Conservation (phyloP, 345 rosid genomes). For the Hypericum androsaemum region DNA sequence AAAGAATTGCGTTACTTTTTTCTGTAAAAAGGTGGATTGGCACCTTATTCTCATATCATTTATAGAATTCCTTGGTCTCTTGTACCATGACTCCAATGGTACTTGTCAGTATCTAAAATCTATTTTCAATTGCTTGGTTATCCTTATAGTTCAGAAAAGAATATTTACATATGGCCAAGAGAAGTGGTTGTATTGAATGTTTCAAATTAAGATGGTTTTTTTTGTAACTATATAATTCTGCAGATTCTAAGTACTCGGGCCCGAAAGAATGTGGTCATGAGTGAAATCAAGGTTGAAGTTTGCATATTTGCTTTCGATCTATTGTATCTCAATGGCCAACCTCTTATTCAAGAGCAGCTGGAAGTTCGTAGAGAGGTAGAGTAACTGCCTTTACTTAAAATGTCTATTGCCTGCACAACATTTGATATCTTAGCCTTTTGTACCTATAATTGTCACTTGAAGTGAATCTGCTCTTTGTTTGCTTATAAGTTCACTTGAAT, state of each 20-base stretch:
- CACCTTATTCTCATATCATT: too few species aligned
- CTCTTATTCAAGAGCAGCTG: conserved; percentile 70
- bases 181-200: conserved; percentile 3
- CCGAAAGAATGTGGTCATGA: conserved; percentile 68
- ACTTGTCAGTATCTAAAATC: too few species aligned
- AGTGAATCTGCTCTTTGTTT: too few species aligned
- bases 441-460: too few species aligned
- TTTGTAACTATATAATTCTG: conserved; percentile 4
- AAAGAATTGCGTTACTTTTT: too few species aligned
- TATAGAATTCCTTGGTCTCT: too few species aligned
- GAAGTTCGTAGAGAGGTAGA: conserved; percentile 72
- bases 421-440: too few species aligned
- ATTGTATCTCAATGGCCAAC: conserved; percentile 64
- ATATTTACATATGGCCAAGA: neutral
- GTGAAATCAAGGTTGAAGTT: conserved; percentile 85
- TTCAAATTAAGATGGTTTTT: conserved; percentile 12
- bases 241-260: conserved; percentile 80
- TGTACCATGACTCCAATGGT: too few species aligned
- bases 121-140: neutral
- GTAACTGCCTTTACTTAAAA: neutral
- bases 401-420: too few species aligned
- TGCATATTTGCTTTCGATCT: conserved; percentile 92
- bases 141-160: neutral
- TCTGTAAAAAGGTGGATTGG: too few species aligned
- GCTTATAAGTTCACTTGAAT: too few species aligned